Base-by-base conservation (phyloP, 1,139 yeast species). In the Debaryomycetaceae sp. region DNA sequence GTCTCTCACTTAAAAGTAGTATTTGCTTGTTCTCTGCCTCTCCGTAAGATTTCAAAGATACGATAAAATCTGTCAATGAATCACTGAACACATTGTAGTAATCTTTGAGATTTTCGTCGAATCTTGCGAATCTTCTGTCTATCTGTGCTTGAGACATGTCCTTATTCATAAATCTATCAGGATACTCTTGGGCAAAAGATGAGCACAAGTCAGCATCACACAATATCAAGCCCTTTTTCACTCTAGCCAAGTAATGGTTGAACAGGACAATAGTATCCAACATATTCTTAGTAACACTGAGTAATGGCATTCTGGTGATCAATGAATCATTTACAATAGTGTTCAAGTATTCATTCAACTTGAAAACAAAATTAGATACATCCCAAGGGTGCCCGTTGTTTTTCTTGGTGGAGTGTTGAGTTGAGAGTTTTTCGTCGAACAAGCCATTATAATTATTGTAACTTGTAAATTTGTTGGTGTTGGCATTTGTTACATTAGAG, bases 251-350 rank as follows among this genome's bases (percentile, higher is more conserved):
- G 52, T 80, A 82, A 48, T 76, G 73, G 50, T 83, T 80, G 58
- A 73, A 86, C 58, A 75, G 75, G 17, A 81, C 63, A 13, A 81
- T 67, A 35, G 78, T 65, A 34, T 75, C 73, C 42, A 80, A 63
- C 45, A 81, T 56, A 39, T 63, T 65, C 49, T 75, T 72, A 20
- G 78, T 68, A 8, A 78, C 68, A 41, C 72, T 68, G 41, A 86
- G 68, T 42, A 86, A 65, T 40, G 72, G 75, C 24, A 79, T 75
- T 45, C 82, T 80, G 1, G 93, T 84, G 42, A 88, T 68, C 58
- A 87, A 73, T 24, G 90, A 80, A 50, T 84, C 88, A 50, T 82
- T 77, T 55, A 88, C 63, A 27, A 86, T 73, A 1, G 84, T 78
- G 56, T 84, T 86, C 49, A 88, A 65, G 54, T 78, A 84, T 5